These are phyloP conservation scores for Xylaria bambusicola DNA, from an alignment of 495 filamentous ascomycete genomes.

Conservation along the genomic window DNA sequence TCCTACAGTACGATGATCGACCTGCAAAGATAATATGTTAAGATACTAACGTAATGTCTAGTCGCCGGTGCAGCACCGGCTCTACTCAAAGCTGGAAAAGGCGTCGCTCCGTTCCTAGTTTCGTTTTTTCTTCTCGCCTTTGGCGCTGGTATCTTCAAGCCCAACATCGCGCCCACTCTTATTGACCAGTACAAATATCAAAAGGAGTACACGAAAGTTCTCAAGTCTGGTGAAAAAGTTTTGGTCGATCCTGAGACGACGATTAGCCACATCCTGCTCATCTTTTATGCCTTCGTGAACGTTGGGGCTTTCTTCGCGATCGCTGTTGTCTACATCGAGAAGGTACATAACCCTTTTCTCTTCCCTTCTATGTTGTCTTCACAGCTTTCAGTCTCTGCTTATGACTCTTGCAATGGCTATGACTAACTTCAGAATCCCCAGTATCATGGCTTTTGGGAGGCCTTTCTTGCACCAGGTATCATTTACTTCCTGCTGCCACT, in stretches of 20 bases:
- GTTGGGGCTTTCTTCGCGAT: slow-evolving; percentile 68
- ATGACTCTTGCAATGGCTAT: too few species aligned
- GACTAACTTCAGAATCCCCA: too few species aligned
- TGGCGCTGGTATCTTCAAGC: slow-evolving; percentile 72
- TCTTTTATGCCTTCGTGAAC: slow-evolving; percentile 74
- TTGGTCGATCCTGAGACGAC: slow-evolving; percentile 72
- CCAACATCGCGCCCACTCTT: slow-evolving; percentile 60
- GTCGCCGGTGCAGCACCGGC: slow-evolving; percentile 55
- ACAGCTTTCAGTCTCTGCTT: too few species aligned
- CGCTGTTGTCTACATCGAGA: slow-evolving; percentile 67
- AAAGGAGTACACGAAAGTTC: slow-evolving; percentile 57
- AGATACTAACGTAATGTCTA: slow-evolving; percentile 24
- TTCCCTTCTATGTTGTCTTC: too few species aligned
- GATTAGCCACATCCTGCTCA: slow-evolving; percentile 63
- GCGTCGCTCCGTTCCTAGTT: slow-evolving; percentile 50
- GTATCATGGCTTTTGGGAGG: slow-evolving; percentile 67
- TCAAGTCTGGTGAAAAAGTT: slow-evolving; percentile 65
- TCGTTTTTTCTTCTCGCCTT: slow-evolving; percentile 53
- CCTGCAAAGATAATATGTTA: too few species aligned
- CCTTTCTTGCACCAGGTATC: slow-evolving; percentile 56
- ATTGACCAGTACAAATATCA: slow-evolving; percentile 64
- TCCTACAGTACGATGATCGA: neutral
- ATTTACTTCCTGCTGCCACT: slow-evolving; percentile 52
- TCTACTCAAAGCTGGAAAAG: slow-evolving; percentile 51
- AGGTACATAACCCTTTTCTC: too few species aligned